These are phyloP conservation scores for Oryza meridionalis DNA, from an alignment of 176 grass and related monocot genomes.

Conservation along the genomic window DNA sequence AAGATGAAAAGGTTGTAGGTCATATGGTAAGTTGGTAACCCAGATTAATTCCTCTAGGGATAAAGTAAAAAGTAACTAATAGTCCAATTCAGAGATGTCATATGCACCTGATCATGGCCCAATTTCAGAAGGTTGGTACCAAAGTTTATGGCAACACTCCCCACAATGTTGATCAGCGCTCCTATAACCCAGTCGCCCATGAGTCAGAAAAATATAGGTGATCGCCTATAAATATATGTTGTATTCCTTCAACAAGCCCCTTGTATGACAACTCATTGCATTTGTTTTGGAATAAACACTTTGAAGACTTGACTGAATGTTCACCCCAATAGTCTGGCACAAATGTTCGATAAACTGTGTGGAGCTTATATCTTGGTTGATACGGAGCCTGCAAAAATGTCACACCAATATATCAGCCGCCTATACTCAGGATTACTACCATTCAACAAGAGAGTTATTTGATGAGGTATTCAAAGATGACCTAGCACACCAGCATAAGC, in stretches of 20 bases:
- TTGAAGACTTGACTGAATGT: conserved; percentile 12
- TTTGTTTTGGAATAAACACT: conserved; percentile 5
- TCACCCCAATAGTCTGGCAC: conserved; percentile 4
- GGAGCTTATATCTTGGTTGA: conserved; percentile 12
- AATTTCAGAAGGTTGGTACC: conserved; percentile 98
- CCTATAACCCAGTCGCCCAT: conserved; percentile 99
- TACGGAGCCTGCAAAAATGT: conserved; percentile 25
- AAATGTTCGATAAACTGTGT: conserved; percentile 8
- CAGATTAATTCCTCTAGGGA: not conserved
- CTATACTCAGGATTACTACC: not conserved
- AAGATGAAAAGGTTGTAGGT: not conserved
- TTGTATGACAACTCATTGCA: conserved; percentile 35
- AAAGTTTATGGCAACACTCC: conserved; percentile 98
- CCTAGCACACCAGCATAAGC: not conserved
- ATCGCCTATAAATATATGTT: conserved; percentile 43
- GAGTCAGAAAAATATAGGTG: conserved; percentile 33
- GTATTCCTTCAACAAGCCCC: conserved; percentile 35
- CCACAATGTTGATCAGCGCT: conserved; percentile 95
- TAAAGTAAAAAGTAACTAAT: conserved; percentile 23
- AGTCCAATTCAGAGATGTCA: conserved; percentile 36
- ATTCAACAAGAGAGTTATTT: conserved; percentile 14
- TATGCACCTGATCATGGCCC: conserved; percentile 95
- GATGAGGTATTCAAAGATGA: conserved; percentile 36
- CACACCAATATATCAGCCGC: conserved; percentile 9
- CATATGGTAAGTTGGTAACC: not conserved